These are phyloP conservation scores for Ceratopteris richardii DNA, from an alignment of 75 land plant species.

Conservation along the genomic window DNA sequence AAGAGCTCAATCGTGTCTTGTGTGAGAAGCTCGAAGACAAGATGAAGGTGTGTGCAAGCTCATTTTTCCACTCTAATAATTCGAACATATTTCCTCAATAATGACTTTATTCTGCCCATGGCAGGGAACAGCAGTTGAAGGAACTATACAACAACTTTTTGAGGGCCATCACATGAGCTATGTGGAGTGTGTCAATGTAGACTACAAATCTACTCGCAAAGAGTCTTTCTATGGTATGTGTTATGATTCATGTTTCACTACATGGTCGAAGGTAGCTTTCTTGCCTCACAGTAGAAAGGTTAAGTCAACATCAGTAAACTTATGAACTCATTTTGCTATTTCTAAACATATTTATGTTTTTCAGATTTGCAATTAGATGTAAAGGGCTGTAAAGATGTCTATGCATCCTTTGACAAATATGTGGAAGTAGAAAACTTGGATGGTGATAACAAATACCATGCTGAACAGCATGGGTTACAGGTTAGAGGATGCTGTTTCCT, in stretches of 20 bases:
- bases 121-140: conserved; percentile 58
- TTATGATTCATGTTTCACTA: not conserved
- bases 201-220: conserved; percentile 48
- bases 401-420: conserved; percentile 71
- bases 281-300: too few relatives aligned
- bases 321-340: too few relatives aligned
- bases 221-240: conserved; percentile 59
- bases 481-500: conserved; percentile 10
- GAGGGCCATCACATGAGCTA: conserved; percentile 64
- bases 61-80: too few relatives aligned
- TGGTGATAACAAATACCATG: conserved; percentile 74
- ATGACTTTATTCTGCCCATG: too few relatives aligned
- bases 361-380: conserved; percentile 68
- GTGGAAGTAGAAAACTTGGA: conserved; percentile 58
- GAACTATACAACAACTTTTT: conserved; percentile 49
- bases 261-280: too few relatives aligned
- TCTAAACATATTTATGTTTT: not conserved
- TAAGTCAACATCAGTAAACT: too few relatives aligned
- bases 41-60: conserved; percentile 68
- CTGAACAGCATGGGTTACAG: conserved; percentile 62
- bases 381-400: conserved; percentile 59
- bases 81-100: too few relatives aligned
- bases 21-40: conserved; percentile 56
- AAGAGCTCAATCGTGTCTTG: conserved; percentile 57
- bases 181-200: conserved; percentile 64